phyloP scores from a whole-genome alignment of 148 eudicot species.

The Dianthus caryophyllus region DNA sequence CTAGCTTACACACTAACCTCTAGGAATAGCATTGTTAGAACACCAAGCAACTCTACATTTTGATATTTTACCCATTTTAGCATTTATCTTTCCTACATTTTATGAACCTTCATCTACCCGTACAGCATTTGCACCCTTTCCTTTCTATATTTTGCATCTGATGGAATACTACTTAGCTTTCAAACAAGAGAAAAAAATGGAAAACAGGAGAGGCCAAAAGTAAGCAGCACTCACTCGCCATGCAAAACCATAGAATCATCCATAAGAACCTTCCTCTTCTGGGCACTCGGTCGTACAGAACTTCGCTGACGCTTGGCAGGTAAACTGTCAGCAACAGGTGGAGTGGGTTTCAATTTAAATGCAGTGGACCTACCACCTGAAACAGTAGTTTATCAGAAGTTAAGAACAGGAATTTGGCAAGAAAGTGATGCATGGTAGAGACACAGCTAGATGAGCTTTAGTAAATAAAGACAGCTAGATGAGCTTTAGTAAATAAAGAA shows the following conservation, averaged over 20 bases:
- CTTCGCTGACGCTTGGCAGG: conserved; percentile 56
- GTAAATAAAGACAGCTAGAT: not conserved
- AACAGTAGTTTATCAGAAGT: conserved; percentile 9
- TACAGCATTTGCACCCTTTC: not conserved
- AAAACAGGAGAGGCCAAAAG: conserved; percentile 4
- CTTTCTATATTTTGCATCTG: not conserved
- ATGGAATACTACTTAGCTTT: not conserved
- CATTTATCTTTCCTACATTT: not conserved
- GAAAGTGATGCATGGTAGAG: conserved; percentile 3
- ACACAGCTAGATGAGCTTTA: not conserved
- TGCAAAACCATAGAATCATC: conserved; percentile 90
- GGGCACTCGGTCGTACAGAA: conserved; percentile 44
- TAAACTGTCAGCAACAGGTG: conserved; percentile 40
- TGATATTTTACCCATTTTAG: no score
- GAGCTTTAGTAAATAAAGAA: not conserved
- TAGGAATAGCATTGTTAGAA: not conserved
- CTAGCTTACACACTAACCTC: not conserved
- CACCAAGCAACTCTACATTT: conserved; percentile 1
- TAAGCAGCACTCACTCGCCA: conserved; percentile 77
- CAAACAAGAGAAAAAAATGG: not conserved
- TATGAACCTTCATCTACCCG: not conserved
- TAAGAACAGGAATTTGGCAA: conserved; percentile 5
- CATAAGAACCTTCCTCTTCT: conserved; percentile 77
- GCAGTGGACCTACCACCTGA: conserved; percentile 82
- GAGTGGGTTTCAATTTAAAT: conserved; percentile 68